phyloP scores from a whole-genome alignment of 495 filamentous ascomycete species.

The Aspergillus heteromorphus region DNA sequence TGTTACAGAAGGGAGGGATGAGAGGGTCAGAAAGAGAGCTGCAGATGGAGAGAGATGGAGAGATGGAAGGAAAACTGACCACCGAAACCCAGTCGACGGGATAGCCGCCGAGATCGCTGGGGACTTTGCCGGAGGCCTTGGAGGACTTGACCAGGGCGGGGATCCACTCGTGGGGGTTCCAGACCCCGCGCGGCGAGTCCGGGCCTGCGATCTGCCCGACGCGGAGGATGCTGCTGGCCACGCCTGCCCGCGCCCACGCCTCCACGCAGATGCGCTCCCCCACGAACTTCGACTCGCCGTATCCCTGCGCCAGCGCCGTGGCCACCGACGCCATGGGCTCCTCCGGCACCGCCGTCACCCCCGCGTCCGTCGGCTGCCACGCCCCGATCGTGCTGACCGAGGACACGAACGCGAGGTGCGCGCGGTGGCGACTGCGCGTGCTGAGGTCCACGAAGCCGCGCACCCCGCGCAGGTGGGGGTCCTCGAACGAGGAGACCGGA shows the following conservation, averaged over 20 bases:
- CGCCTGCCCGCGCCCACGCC: not conserved
- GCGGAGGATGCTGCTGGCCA: not conserved
- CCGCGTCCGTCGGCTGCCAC: not conserved
- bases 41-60: too few species aligned
- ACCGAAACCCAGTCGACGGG: too few species aligned
- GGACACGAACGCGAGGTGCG: not conserved
- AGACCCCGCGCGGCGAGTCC: not conserved
- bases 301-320: not conserved
- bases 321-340: not conserved
- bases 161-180: conserved; percentile 5
- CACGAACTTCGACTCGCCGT: conserved; percentile 9
- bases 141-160: not conserved
- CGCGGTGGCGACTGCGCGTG: not conserved
- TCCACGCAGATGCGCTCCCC: not conserved
- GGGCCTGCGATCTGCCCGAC: conserved; percentile 6
- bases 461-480: not conserved
- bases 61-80: too few species aligned
- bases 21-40: too few species aligned
- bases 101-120: too few species aligned
- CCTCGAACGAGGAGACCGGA: not conserved
- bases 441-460: not conserved
- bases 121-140: too few species aligned
- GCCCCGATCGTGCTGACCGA: not conserved
- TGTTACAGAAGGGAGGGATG: too few species aligned
- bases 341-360: not conserved